Evolutionary conservation across 2,329 filamentous ascomycete species (phyloP).

Genomic region (Mollisia scopiformis): DNA sequence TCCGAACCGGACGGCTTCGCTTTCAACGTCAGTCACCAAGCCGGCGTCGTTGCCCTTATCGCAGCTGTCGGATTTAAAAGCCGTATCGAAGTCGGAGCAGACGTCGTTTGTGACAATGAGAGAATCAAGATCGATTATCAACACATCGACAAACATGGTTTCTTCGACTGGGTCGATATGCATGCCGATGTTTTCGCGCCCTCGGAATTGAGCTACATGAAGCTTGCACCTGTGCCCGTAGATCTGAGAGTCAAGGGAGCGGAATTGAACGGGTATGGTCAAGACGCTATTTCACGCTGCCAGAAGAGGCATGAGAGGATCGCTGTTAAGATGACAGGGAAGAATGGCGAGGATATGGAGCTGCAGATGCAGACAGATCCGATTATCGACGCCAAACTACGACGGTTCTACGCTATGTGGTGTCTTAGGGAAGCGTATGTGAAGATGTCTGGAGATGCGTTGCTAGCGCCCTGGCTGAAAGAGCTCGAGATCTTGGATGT

Average conservation of each 20-base stretch:
- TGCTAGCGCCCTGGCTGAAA: slow-evolving; percentile 73
- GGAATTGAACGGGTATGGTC: slow-evolving; percentile 16
- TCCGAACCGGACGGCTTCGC: slow-evolving; percentile 39
- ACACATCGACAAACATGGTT: slow-evolving; percentile 62
- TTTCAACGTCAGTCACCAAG: slow-evolving; percentile 82
- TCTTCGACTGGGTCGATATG: slow-evolving; percentile 69
- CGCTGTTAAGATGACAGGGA: slow-evolving; percentile 12
- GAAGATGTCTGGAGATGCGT: slow-evolving; percentile 80
- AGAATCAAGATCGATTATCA: slow-evolving; percentile 62
- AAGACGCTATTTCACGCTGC: slow-evolving; percentile 30
- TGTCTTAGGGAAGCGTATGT: slow-evolving; percentile 81
- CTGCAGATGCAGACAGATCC: slow-evolving; percentile 33
- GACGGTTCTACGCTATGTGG: slow-evolving; percentile 78
- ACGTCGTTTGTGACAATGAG: slow-evolving; percentile 77
- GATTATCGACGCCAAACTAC: slow-evolving; percentile 63
- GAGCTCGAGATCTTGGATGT: slow-evolving; percentile 72
- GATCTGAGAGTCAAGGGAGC: slow-evolving; percentile 15
- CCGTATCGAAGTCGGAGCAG: slow-evolving; percentile 64
- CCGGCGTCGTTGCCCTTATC: slow-evolving; percentile 71
- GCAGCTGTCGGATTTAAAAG: slow-evolving; percentile 42
- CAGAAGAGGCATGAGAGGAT: slow-evolving; percentile 28
- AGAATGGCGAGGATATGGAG: slow-evolving; percentile 14
- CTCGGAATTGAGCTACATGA: slow-evolving; percentile 65
- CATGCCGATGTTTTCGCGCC: slow-evolving; percentile 71
- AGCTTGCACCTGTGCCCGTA: slow-evolving; percentile 37